Evolutionary conservation across 73 alveolate genomes (phyloP).

Genomic region (Paramecium octaurelia): DNA sequence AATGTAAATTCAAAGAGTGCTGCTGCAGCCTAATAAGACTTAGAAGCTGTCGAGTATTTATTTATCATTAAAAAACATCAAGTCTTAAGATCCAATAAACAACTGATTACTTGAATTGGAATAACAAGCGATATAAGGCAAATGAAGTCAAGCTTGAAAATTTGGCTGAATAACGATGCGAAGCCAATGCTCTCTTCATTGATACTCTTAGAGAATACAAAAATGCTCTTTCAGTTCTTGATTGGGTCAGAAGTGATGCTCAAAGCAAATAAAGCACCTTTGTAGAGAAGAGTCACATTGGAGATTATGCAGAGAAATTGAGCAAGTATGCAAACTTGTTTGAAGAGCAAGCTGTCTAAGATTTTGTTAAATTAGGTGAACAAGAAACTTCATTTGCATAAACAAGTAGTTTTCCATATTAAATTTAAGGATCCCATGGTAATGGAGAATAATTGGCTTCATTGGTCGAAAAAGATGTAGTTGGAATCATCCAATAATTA

Average conservation of each 20-base stretch:
- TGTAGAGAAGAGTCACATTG: conserved; percentile 1
- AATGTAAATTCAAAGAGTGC: conserved; percentile 39
- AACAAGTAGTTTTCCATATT: background rate
- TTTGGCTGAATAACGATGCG: conserved; percentile 40
- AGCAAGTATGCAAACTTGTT: conserved; percentile 40
- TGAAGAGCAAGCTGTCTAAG: conserved; percentile 46
- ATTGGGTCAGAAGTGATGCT: conserved; percentile 51
- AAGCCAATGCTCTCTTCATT: conserved; percentile 45
- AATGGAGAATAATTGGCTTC: background rate
- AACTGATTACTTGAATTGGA: conserved; percentile 45
- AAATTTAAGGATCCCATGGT: background rate
- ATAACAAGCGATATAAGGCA: conserved; percentile 32
- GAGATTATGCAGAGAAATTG: conserved; percentile 41
- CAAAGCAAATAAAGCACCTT: background rate
- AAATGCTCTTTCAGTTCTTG: conserved; percentile 45
- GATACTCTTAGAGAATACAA: conserved; percentile 44
- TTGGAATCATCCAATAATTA: conserved; percentile 19
- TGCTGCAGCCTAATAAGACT: conserved; percentile 26
- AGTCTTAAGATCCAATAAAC: conserved; percentile 37
- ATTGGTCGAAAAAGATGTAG: conserved; percentile 1
- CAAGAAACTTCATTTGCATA: background rate
- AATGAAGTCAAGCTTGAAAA: conserved; percentile 19
- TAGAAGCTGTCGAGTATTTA: conserved; percentile 17
- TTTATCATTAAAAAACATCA: background rate
- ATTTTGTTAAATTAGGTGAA: conserved; percentile 35